Conservation (phyloP, 1,139 yeast species). For the Geotrichum macrosporum region DNA sequence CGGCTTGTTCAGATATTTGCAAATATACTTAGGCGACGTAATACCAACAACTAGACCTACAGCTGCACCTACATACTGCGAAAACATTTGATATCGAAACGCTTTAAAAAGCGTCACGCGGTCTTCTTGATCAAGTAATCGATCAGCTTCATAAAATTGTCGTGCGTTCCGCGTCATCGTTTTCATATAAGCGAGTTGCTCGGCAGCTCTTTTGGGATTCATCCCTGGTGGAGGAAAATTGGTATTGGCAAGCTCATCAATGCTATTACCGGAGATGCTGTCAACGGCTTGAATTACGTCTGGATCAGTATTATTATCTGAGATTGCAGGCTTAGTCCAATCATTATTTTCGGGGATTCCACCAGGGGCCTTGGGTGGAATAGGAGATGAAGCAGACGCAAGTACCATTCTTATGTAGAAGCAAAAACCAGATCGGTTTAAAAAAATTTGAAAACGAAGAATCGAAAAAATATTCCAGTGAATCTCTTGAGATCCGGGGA, state of each 20-base stretch:
- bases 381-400: constrained; percentile 1
- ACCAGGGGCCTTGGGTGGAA: background rate
- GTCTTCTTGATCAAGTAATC: constrained; percentile 13
- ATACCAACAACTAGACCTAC: constrained; percentile 14
- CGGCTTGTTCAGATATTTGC: constrained; percentile 2
- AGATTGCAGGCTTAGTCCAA: background rate
- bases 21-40: constrained; percentile 10
- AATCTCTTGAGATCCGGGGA: no score
- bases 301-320: background rate
- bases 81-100: constrained; percentile 13
- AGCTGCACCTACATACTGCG: constrained; percentile 17
- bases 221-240: constrained; percentile 6
- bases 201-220: constrained; percentile 5
- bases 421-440: no score
- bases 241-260: constrained; percentile 3
- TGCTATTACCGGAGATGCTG: background rate
- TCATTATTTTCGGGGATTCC: background rate
- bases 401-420: background rate
- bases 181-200: constrained; percentile 7
- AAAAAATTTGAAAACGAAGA: no score
- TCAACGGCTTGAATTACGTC: no score
- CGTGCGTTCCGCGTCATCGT: constrained; percentile 14
- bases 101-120: constrained; percentile 12
- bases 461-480: no score
- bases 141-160: constrained; percentile 15